Evolutionary conservation across 2,329 filamentous ascomycete genomes (phyloP).

Genomic region (Hypoxylon sp.): DNA sequence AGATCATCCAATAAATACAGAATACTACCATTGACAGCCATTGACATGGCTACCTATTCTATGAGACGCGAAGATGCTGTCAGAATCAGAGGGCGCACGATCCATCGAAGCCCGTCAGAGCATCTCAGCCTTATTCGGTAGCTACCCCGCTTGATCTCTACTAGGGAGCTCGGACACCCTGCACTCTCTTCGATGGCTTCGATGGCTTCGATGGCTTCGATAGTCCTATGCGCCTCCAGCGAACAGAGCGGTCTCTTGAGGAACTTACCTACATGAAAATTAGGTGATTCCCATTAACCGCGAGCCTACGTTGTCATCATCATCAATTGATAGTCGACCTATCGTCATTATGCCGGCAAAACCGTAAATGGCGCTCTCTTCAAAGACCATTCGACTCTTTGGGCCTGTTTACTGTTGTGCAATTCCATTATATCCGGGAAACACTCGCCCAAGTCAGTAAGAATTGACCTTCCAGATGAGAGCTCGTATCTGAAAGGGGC

Average conservation of each 20-base stretch:
- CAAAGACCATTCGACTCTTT: not conserved
- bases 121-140: not conserved
- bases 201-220: conserved; percentile 4
- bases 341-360: not conserved
- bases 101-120: no score
- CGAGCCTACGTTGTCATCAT: not conserved
- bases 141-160: not conserved
- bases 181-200: conserved; percentile 1
- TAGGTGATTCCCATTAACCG: not conserved
- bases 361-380: not conserved
- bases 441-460: not conserved
- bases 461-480: conserved; percentile 1
- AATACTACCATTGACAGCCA: no score
- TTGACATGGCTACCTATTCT: not conserved
- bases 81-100: no score
- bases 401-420: conserved; percentile 6
- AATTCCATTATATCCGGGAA: conserved; percentile 1
- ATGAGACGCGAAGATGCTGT: not conserved
- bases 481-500: conserved; percentile 9
- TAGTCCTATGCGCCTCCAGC: conserved; percentile 1
- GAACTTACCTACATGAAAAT: not conserved
- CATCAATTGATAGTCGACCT: not conserved
- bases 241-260: not conserved
- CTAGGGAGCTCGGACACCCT: not conserved
- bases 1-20: not conserved